Conservation (phyloP, 2,329 filamentous ascomycete species). For the Pezicula neosporulosa region DNA sequence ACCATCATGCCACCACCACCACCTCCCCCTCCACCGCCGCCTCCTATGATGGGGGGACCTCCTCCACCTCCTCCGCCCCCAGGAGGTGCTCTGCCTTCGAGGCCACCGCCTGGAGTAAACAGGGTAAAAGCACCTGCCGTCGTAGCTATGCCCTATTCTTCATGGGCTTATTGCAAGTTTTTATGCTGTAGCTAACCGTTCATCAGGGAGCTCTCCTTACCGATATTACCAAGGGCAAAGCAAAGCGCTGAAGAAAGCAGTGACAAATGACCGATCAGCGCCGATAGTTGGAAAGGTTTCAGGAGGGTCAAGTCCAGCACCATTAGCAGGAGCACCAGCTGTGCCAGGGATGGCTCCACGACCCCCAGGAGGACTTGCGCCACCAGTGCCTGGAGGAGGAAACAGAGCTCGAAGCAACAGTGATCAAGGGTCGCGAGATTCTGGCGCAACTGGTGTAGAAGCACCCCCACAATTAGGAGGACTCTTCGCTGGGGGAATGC, state of each 20-base stretch:
- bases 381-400: constrained; percentile 61
- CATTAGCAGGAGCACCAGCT: constrained; percentile 74
- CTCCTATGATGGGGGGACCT: constrained; percentile 46
- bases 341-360: constrained; percentile 59
- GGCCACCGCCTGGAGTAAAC: constrained; percentile 53
- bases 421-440: constrained; percentile 56
- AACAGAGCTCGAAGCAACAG: constrained; percentile 82
- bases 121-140: constrained; percentile 51
- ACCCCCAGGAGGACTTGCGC: constrained; percentile 64
- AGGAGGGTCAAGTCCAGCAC: constrained; percentile 52
- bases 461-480: constrained; percentile 79
- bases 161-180: constrained; percentile 16
- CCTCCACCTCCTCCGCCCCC: constrained; percentile 68
- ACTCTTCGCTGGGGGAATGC: constrained; percentile 91
- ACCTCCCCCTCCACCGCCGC: constrained; percentile 69
- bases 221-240: constrained; percentile 83
- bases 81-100: constrained; percentile 49
- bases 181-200: constrained; percentile 18
- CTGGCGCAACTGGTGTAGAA: constrained; percentile 41
- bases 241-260: constrained; percentile 73
- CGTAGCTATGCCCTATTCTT: constrained; percentile 15
- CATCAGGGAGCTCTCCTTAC: constrained; percentile 76
- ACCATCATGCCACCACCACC: constrained; percentile 52
- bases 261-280: constrained; percentile 89
- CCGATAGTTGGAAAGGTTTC: constrained; percentile 61